These are phyloP conservation scores for Coleophoma cylindrospora DNA, from an alignment of 2,329 filamentous ascomycete species.

Conservation along the genomic window DNA sequence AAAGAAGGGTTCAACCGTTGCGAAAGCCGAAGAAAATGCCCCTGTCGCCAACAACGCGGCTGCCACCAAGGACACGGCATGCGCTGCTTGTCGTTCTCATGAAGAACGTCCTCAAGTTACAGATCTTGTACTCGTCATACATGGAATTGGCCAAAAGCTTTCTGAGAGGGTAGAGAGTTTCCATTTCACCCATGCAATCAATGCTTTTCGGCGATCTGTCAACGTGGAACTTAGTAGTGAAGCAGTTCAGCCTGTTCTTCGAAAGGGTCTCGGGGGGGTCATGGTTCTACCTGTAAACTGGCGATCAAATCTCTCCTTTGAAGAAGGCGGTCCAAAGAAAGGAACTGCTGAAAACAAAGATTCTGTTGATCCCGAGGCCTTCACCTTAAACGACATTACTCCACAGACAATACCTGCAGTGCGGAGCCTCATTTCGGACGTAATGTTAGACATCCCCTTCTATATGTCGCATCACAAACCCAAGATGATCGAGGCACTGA, in stretches of 20 bases:
- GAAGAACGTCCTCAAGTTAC: conserved; percentile 66
- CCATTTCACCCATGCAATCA: conserved; percentile 95
- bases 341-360: conserved; percentile 48
- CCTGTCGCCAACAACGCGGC: conserved; percentile 11
- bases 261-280: conserved; percentile 76
- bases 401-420: conserved; percentile 85
- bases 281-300: conserved; percentile 96
- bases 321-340: conserved; percentile 64
- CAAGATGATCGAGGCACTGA: conserved; percentile 88
- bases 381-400: conserved; percentile 81
- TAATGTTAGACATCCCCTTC: conserved; percentile 98
- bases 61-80: conserved; percentile 23
- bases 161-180: conserved; percentile 94
- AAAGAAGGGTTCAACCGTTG: conserved; percentile 23
- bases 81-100: conserved; percentile 58
- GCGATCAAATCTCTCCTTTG: conserved; percentile 83
- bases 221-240: conserved; percentile 77
- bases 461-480: conserved; percentile 95
- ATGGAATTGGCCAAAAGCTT: conserved; percentile 95
- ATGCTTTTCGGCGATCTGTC: conserved; percentile 78
- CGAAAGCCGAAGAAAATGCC: conserved; percentile 23
- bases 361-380: conserved; percentile 46
- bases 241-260: conserved; percentile 68
- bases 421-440: conserved; percentile 90
- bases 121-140: conserved; percentile 84